Evolutionary conservation across 768 basidiomycete species (phyloP), one percentile per base, ranked within the genome.

Genomic region (Rhizopogon vesiculosus): DNA sequence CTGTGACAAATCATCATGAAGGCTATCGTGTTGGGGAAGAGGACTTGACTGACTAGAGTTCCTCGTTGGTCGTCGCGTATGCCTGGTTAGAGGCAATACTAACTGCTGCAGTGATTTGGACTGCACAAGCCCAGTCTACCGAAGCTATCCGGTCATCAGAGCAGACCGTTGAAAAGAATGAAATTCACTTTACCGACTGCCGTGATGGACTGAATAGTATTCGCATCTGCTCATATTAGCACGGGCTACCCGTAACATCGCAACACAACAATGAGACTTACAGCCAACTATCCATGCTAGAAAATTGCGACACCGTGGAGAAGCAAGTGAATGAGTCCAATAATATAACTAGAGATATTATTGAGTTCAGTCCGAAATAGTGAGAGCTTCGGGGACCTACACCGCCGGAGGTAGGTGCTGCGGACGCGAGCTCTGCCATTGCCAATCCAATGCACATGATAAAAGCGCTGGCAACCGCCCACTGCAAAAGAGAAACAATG

Each of bases 401-500:
- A 13, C 86, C 87, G 59, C 86, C 85, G 29, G 86, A 86, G 2
- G 87, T 89, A 4, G 86, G 87, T 2, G 83, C 85, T 8, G 84
- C 82, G 18, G 83, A 86, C 2, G 80, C 86, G 9, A 87, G 73
- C 62, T 89, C 86, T 1, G 81, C 86, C 81, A 91, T 82, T 16
- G 85, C 74, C 63, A 87, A 67, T 3, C 83, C 87, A 29, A 89
- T 78, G 33, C 78, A 73, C 6, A 86, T 63, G 51, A 89, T 82
- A 66, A 87, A 83, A 45, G 82, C 58, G 56, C 82, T 82, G 2
- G 84, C 83, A 10, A 87, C 78, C 0, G 80, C 71, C 89, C 87
- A 89, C 83, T 85, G 60, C 10, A 8, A 15, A 41, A 33, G 19
- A 33, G 19, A 35, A 9, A 41, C 13, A 46, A 12, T 45, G 18